These are phyloP conservation scores for Gracilaria gracilis DNA, from an alignment of 23 red algal genomes.

Conservation along the genomic window DNA sequence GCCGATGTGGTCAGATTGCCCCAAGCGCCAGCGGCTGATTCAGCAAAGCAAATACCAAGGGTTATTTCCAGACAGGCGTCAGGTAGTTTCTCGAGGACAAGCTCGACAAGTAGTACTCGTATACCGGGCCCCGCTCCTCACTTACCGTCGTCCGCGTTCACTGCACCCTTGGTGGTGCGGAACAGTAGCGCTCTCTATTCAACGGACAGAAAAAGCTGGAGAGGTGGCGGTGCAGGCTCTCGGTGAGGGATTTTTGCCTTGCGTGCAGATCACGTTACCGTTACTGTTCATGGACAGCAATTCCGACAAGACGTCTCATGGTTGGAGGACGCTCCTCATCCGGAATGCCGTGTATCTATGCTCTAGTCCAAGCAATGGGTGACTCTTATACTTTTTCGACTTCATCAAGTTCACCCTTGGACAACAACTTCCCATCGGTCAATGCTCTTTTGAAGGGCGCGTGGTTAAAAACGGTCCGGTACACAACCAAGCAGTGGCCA, in stretches of 20 bases:
- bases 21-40: background rate
- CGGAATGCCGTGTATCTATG: background rate
- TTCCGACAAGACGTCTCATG: background rate
- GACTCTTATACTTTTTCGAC: background rate
- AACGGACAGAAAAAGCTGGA: background rate
- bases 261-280: background rate
- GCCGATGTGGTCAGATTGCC: background rate
- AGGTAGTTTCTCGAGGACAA: constrained; percentile 9
- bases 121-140: constrained; percentile 12
- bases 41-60: background rate
- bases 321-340: background rate
- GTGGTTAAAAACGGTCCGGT: background rate
- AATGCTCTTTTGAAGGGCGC: background rate
- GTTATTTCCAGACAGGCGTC: background rate
- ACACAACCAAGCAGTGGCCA: background rate
- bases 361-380: background rate
- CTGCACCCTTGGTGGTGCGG: background rate
- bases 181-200: background rate
- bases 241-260: background rate
- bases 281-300: background rate
- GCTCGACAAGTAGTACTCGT: constrained; percentile 5
- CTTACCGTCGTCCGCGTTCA: constrained; percentile 9
- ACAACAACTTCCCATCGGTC: background rate
- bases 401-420: background rate
- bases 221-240: background rate